Evolutionary conservation across 1,139 yeast species (phyloP), one percentile per base, ranked within the genome.

Genomic region (Sugiyamaella sp.): DNA sequence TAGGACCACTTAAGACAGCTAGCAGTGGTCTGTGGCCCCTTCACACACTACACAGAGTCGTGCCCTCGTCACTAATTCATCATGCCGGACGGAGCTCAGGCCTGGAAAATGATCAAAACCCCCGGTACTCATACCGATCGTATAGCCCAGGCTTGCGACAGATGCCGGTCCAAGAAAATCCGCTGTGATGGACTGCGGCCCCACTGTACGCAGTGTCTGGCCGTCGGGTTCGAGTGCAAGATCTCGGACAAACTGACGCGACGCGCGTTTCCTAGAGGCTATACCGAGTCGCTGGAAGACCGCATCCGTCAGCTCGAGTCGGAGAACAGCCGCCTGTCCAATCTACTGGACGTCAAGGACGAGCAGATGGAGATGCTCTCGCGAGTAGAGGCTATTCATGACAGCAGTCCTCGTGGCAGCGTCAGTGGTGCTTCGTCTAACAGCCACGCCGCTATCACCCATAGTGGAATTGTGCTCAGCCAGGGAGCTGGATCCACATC

Each of bases 111-210:
- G 52, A 85, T 85, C 51, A 80, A 79, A 63, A 78, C 85, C 2
- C 86, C 86, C 1, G 89, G 89, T 1, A 71, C 82, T 17, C 73
- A 74, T 35, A 70, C 74, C 0, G 80, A 80, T 54, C 71, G 90
- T 56, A 82, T 84, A 17, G 90, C 95, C 0, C 96, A 88, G 64
- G 95, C 96, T 0, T 89, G 96, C 70, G 96, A 89, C 66, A 70
- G 96, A 51, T 88, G 96, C 65, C 74, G 96, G 50, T 86, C 90
- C 45, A 88, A 88, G 67, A 88, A 88, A 61, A 82, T 85, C 35
- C 79, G 82, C 56, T 85, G 90, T 71, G 89, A 84, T 61, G 88
- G 88, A n/a, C 77, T 74, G 64, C 76, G 79, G 37, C 84, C 85
- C 1, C 61, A 63, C 58, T 86, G 93, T 66, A 75, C 80, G 19